A percentile compares a stretch with the other conserved stretches of the same genome.
These are phyloP conservation scores for Candida ortonii DNA, from an alignment of 805 yeast species.

Conservation along the genomic window DNA sequence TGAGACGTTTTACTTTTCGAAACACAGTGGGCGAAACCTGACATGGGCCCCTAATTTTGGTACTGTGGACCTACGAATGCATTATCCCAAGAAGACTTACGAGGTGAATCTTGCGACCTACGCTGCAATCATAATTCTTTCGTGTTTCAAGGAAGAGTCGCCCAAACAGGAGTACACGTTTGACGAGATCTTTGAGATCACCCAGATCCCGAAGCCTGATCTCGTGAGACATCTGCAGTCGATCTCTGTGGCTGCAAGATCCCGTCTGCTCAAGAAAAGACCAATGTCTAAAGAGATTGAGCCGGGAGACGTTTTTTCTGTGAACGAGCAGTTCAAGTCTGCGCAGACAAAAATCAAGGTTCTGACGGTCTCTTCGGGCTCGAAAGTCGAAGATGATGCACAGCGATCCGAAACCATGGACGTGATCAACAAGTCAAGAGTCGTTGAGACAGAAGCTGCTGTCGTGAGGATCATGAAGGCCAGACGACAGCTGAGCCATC, in stretches of 20 bases:
- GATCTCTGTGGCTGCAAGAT: slow-evolving; percentile 77
- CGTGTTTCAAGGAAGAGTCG: slow-evolving; percentile 57
- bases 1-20: slow-evolving; percentile 47
- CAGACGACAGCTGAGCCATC: slow-evolving; percentile 57
- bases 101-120: slow-evolving; percentile 78
- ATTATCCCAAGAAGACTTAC: slow-evolving; percentile 66
- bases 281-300: slow-evolving; percentile 76
- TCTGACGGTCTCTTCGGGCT: slow-evolving; percentile 55
- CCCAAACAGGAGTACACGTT: slow-evolving; percentile 48
- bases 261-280: slow-evolving; percentile 66
- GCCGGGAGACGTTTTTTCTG: slow-evolving; percentile 57
- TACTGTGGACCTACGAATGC: slow-evolving; percentile 71
- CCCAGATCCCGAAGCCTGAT: slow-evolving; percentile 72
- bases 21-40: slow-evolving; percentile 57
- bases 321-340: slow-evolving; percentile 68
- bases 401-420: slow-evolving; percentile 54
- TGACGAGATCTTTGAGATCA: slow-evolving; percentile 58
- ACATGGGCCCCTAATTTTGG: slow-evolving; percentile 86
- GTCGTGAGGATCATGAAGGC: slow-evolving; percentile 86
- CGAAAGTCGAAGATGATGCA: slow-evolving; percentile 48
- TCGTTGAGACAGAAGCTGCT: slow-evolving; percentile 76
- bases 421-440: slow-evolving; percentile 60
- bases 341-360: slow-evolving; percentile 71
- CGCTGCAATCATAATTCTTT: slow-evolving; percentile 70
- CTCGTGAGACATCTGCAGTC: slow-evolving; percentile 77